Evolutionary conservation across 1,284 basidiomycete genomes (phyloP).

Genomic region (Cutaneotrichosporon sp.): DNA sequence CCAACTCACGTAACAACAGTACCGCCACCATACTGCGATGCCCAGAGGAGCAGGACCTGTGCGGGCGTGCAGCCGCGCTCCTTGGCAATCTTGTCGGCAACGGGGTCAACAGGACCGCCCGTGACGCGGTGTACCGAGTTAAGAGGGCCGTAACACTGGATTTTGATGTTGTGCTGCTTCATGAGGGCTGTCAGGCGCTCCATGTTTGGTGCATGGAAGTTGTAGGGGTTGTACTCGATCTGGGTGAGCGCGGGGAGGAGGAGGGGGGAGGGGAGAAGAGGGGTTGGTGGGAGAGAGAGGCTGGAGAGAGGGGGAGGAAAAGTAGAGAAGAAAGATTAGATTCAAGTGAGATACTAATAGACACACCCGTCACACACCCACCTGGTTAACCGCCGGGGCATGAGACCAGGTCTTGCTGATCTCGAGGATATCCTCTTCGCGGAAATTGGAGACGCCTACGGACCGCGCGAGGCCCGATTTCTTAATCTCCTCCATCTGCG

Average conservation of each 20-base stretch:
- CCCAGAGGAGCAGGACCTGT: slow-evolving; percentile 51
- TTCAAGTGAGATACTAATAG: too few relatives aligned
- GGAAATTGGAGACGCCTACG: slow-evolving; percentile 84
- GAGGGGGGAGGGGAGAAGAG: background rate
- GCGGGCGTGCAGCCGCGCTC: slow-evolving; percentile 34
- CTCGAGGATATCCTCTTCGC: slow-evolving; percentile 61
- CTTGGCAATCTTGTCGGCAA: slow-evolving; percentile 59
- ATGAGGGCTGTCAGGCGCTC: slow-evolving; percentile 59
- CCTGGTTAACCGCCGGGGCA: slow-evolving; percentile 76
- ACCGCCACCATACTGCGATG: slow-evolving; percentile 39
- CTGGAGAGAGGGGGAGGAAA: too few relatives aligned
- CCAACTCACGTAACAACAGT: slow-evolving; percentile 63
- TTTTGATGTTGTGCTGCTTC: slow-evolving; percentile 63
- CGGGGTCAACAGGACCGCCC: slow-evolving; percentile 61
- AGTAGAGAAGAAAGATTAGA: background rate
- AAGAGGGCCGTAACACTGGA: slow-evolving; percentile 64
- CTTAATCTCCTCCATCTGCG: slow-evolving; percentile 67
- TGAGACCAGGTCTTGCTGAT: slow-evolving; percentile 53
- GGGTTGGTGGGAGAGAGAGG: background rate
- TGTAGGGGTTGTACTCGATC: slow-evolving; percentile 80
- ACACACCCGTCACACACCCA: slow-evolving; percentile 19
- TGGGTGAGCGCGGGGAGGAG: slow-evolving; percentile 52
- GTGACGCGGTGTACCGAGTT: slow-evolving; percentile 54
- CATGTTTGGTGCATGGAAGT: slow-evolving; percentile 61
- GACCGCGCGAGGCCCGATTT: slow-evolving; percentile 67